Evolutionary conservation across 306 rosid species (phyloP), one percentile per base, ranked within the genome.

Genomic region (Rubus parviflorus): DNA sequence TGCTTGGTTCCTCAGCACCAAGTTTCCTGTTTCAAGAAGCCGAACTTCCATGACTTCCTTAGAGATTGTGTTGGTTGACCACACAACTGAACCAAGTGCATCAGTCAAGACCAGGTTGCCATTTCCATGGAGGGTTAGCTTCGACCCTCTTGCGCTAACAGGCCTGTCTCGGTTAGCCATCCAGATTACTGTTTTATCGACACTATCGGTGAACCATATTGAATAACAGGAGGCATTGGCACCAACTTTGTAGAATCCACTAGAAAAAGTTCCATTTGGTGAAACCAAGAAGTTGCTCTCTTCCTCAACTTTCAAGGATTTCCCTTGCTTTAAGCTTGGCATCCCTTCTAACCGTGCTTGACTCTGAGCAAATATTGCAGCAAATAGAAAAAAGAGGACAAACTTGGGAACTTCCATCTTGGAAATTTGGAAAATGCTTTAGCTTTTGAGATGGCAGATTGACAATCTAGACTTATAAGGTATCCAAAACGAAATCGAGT

Each of bases 1-100:
- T n/a, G 0, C 48, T 23, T 65, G 72, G 61, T 80, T 63, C n/a
- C 40, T 19, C 8, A 74, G 25, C 17, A 80, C 83, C 70, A 80
- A 47, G 20, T 74, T 80, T 38, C 83, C 83, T 1, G 56, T 74
- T 9, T 80, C 80, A 48, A 80, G 75, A 80, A 80, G 79, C 56
- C 3, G 15, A 45, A n/a, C 71, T 22, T 74, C 83, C 4, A 58
- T 19, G 16, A 1, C 47, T 38, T 58, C 5, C 2, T 23, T 6
- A 20, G 75, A 74, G 25, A 69, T 22, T 19, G 79, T 80, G 61
- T 17, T 12, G 19, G 80, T 68, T 68, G 76, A 74, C 80, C 80
- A 80, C 13, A 80, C 80, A 13, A 38, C 60, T 5, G 68, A 37
- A 10, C 70, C 83, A 16, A 22, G 63, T 8, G 69, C 69, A 69